Evolutionary conservation across 2,329 filamentous ascomycete species (phyloP).

Genomic region (Aspergillus pseudoglaucus): DNA sequence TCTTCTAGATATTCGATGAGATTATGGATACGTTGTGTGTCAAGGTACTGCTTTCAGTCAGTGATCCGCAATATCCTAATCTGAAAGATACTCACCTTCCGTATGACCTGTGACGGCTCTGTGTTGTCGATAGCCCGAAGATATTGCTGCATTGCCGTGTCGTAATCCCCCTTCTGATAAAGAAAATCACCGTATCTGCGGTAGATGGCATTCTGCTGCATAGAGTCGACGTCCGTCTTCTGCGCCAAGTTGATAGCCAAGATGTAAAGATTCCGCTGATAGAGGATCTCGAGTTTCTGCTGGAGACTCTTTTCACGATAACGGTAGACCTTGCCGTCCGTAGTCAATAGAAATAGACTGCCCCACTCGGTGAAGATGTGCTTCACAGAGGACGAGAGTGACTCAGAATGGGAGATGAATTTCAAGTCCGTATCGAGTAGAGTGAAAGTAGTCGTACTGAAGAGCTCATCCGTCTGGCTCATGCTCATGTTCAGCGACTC

Average conservation of each 20-base stretch:
- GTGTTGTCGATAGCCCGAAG: conserved; percentile 93
- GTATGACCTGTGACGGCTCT: conserved; percentile 90
- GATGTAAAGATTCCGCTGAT: conserved; percentile 87
- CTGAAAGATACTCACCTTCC: conserved; percentile 55
- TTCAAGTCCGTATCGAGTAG: conserved; percentile 87
- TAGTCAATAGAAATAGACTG: conserved; percentile 80
- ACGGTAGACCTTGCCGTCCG: conserved; percentile 83
- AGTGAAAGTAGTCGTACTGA: conserved; percentile 82
- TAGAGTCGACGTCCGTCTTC: conserved; percentile 70
- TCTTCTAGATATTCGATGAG: conserved; percentile 96
- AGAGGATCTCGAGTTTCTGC: conserved; percentile 87
- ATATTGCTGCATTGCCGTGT: conserved; percentile 98
- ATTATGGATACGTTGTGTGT: conserved; percentile 96
- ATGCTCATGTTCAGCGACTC: conserved; percentile 68
- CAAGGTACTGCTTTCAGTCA: conserved; percentile 61
- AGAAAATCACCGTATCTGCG: conserved; percentile 89
- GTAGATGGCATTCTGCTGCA: conserved; percentile 86
- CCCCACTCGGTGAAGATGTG: conserved; percentile 83
- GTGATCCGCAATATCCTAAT: not conserved
- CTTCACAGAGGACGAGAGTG: conserved; percentile 72
- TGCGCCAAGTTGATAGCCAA: conserved; percentile 88
- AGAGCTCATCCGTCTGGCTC: conserved; percentile 66
- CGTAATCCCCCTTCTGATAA: conserved; percentile 92
- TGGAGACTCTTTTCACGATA: conserved; percentile 89
- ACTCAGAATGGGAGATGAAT: conserved; percentile 83